Evolutionary conservation across 441 rosid genomes (phyloP).

Genomic region (Eutrema salsugineum): DNA sequence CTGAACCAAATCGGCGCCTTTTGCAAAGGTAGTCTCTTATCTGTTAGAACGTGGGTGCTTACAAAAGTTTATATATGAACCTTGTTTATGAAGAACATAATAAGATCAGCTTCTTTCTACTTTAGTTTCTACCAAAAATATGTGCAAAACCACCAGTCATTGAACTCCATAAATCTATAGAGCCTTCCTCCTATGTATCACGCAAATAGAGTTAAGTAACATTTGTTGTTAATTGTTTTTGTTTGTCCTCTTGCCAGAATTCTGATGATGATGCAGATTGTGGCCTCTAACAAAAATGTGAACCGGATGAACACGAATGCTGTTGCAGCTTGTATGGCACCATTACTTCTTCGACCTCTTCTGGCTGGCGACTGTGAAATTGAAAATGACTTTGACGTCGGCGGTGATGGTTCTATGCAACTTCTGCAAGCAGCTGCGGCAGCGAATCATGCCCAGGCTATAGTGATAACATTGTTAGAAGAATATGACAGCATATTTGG

Average conservation of each 20-base stretch:
- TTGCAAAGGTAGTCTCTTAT: conserved; percentile 70
- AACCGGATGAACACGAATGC: conserved; percentile 98
- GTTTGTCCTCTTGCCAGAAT: conserved; percentile 50
- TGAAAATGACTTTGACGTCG: conserved; percentile 81
- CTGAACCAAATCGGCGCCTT: conserved; percentile 99
- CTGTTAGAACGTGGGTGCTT: neutral
- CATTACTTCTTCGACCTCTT: conserved; percentile 98
- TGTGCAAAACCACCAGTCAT: neutral
- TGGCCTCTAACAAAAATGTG: conserved; percentile 71
- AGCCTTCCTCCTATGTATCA: conserved; percentile 2
- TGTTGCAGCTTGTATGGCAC: conserved; percentile 99
- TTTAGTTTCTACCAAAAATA: neutral
- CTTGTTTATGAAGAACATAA: neutral
- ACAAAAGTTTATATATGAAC: neutral
- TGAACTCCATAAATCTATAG: neutral
- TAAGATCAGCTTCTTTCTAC: neutral
- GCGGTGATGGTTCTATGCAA: conserved; percentile 92
- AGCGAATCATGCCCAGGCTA: conserved; percentile 99
- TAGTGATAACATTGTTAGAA: conserved; percentile 85
- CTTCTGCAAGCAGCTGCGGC: conserved; percentile 99
- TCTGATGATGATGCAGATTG: conserved; percentile 86
- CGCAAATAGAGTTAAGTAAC: conserved; percentile 1
- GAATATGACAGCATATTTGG: conserved; percentile 86
- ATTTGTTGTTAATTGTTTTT: conserved; percentile 6
- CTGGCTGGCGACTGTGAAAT: conserved; percentile 95